phyloP scores from a whole-genome alignment of 2,329 filamentous ascomycete species.

The Xylariaceae sp. region DNA sequence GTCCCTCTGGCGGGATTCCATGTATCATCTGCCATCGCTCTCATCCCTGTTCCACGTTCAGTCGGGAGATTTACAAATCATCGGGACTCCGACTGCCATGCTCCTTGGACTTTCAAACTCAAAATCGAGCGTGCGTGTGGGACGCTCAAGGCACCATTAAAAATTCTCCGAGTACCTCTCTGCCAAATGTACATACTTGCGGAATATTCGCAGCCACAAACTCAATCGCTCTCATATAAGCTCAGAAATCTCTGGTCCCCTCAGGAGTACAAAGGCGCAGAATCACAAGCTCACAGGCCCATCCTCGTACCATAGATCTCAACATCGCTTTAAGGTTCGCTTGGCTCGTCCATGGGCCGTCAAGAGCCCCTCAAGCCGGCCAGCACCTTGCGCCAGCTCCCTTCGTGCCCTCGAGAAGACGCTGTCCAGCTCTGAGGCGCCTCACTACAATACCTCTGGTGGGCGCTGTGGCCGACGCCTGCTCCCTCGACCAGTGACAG shows the following conservation, averaged over 20 bases:
- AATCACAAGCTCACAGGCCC: background rate
- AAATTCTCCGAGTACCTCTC: background rate
- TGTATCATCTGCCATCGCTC: too few relatives aligned
- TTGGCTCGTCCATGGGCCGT: background rate
- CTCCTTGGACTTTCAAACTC: conserved; percentile 7
- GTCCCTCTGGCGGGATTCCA: too few relatives aligned
- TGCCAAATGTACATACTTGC: background rate
- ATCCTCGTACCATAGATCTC: background rate
- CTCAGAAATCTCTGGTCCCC: background rate
- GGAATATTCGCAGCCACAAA: background rate
- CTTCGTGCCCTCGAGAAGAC: too few relatives aligned
- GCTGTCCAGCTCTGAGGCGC: too few relatives aligned
- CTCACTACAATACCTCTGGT: too few relatives aligned
- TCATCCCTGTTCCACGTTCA: background rate
- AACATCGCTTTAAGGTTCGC: background rate
- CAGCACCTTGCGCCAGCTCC: too few relatives aligned
- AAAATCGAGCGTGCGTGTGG: conserved; percentile 2
- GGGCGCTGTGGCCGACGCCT: too few relatives aligned
- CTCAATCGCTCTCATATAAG: background rate
- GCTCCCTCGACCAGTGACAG: too few relatives aligned
- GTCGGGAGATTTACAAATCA: background rate
- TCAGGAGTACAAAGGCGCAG: background rate
- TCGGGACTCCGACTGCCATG: conserved; percentile 4
- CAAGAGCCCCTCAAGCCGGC: too few relatives aligned
- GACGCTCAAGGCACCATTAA: background rate